Conservation (phyloP, 2,329 filamentous ascomycete genomes). For the Penicillium sp. region DNA sequence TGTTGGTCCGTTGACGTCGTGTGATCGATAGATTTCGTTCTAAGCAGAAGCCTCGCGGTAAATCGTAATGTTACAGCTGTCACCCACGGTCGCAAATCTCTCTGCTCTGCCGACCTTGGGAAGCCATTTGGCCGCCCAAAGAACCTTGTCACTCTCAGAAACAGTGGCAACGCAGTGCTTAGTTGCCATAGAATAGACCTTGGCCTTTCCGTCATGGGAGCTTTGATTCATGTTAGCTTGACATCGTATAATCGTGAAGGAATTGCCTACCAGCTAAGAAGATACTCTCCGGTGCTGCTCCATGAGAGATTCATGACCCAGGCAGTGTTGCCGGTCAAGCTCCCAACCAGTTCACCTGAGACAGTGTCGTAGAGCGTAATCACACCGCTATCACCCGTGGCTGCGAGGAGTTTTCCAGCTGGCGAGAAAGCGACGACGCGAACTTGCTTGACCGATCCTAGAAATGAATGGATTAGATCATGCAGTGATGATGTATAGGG, state of each 20-base stretch:
- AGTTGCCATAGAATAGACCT: slow-evolving; percentile 90
- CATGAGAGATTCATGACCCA: slow-evolving; percentile 94
- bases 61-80: slow-evolving; percentile 73
- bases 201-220: slow-evolving; percentile 88
- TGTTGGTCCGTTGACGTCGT: slow-evolving; percentile 11
- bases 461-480: slow-evolving; percentile 20
- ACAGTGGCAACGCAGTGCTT: slow-evolving; percentile 87
- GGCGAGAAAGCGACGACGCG: slow-evolving; percentile 87
- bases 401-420: slow-evolving; percentile 78
- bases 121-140: slow-evolving; percentile 86
- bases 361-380: slow-evolving; percentile 91
- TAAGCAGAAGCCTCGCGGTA: slow-evolving; percentile 77
- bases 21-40: slow-evolving; percentile 15
- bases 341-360: slow-evolving; percentile 89
- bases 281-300: slow-evolving; percentile 88
- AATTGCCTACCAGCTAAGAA: slow-evolving; percentile 72
- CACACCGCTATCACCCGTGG: slow-evolving; percentile 82
- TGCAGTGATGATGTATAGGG: neutral
- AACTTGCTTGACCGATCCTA: slow-evolving; percentile 83
- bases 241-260: neutral
- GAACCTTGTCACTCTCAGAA: slow-evolving; percentile 79
- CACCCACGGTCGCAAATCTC: slow-evolving; percentile 79
- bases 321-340: slow-evolving; percentile 73
- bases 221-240: slow-evolving; percentile 38
- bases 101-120: slow-evolving; percentile 64